Evolutionary conservation across 2,329 filamentous ascomycete species (phyloP), one percentile per base, ranked within the genome.

Genomic region (Talaromyces sp.): DNA sequence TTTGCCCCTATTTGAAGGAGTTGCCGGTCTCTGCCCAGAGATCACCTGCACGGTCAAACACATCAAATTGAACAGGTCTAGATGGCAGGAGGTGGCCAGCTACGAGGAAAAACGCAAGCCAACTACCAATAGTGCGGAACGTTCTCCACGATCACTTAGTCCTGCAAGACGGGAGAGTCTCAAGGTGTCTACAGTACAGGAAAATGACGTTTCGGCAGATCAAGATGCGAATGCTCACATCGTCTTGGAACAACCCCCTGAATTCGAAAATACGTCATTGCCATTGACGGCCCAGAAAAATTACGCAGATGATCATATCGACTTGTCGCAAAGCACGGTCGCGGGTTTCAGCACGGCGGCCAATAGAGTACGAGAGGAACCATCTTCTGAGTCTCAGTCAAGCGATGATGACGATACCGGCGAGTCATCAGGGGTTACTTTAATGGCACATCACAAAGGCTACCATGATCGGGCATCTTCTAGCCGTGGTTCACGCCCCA

Each of bases 11-110:
- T 99, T 99, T 74, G 88, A 93, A 73, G 91, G 90, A 8, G 89
- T 98, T 8, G 88, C 91, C 35, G 91, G 96, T 70, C 86, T 98
- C 41, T 85, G 98, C 73, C 93, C 95, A 1, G 87, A 86, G 25
- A 91, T 98, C 87, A 82, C 84, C 60, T 97, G 96, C 77, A 91
- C 90, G 13, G 89, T 96, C 13, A 86, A 90, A 31, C 92, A 97
- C 77, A 88, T 98, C 27, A 84, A 90, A 60, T 81, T 81, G 65
- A 98, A 98, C 77, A 91, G 90, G 75, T 78, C 80, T 2, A 83
- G 89, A 6, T 98, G 96, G 85, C 76, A 77, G 41, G 69, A 73
- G 35, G 68, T 79, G 39, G 72, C 75, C 49, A 74, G 76, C 15
- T 58, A 71, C 27, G 74, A 78, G 63, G 68, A 72, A 45, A 68